phyloP scores from a whole-genome alignment of 2,329 filamentous ascomycete species.

The Elsinoe batatas region DNA sequence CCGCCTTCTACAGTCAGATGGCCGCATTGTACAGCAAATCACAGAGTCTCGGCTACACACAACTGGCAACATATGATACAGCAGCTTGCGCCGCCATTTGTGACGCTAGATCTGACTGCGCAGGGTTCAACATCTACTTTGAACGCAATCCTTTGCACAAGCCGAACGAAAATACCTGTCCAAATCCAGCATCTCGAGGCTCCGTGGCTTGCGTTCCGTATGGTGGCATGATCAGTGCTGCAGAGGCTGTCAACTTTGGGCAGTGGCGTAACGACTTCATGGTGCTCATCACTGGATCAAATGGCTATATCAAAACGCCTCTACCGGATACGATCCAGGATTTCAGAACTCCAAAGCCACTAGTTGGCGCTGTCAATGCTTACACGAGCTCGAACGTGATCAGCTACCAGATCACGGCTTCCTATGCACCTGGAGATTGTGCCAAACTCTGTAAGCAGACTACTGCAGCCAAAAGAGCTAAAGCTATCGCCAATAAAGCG shows the following conservation, averaged over 20 bases:
- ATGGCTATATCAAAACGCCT: conserved; percentile 14
- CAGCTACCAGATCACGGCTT: not conserved
- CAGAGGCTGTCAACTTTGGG: conserved; percentile 22
- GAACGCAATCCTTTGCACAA: conserved; percentile 15
- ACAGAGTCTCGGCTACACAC: not conserved
- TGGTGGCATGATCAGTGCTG: conserved; percentile 5
- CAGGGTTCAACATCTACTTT: conserved; percentile 15
- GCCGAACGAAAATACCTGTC: conserved; percentile 14
- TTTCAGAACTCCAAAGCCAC: conserved; percentile 14
- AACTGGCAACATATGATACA: conserved; percentile 11
- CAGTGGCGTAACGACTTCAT: conserved; percentile 22
- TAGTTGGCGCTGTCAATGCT: conserved; percentile 5
- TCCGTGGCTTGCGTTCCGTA: conserved; percentile 11
- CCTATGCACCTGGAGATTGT: conserved; percentile 11
- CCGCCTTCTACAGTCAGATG: conserved; percentile 12
- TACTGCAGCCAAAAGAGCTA: conserved; percentile 3
- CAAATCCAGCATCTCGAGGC: conserved; percentile 3
- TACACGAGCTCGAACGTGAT: not conserved
- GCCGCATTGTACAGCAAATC: conserved; percentile 12
- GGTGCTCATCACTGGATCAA: conserved; percentile 20
- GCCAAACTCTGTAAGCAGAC: conserved; percentile 6
- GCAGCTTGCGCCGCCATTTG: conserved; percentile 10
- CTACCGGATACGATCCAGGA: conserved; percentile 7
- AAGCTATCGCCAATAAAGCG: not conserved
- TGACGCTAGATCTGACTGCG: conserved; percentile 8